Evolutionary conservation across 2,329 filamentous ascomycete genomes (phyloP).

Genomic region (Arthroderma sp.): DNA sequence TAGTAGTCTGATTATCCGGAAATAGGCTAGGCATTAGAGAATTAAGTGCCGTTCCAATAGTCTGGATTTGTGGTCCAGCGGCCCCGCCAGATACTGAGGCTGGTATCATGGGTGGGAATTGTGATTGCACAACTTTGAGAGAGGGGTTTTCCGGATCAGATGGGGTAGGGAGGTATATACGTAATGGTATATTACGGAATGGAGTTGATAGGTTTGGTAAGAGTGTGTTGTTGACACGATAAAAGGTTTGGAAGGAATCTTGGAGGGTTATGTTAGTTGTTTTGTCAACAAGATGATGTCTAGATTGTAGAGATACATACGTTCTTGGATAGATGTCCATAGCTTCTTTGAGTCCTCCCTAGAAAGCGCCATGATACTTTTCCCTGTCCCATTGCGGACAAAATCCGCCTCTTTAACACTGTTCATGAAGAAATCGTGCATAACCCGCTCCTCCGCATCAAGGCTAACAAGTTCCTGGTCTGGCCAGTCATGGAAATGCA

Average conservation of each 20-base stretch:
- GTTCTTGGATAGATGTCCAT: slow-evolving; percentile 68
- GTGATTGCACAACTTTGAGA: slow-evolving; percentile 61
- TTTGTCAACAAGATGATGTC: background rate
- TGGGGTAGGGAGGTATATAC: slow-evolving; percentile 67
- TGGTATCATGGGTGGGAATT: slow-evolving; percentile 46
- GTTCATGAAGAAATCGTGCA: slow-evolving; percentile 57
- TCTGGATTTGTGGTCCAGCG: slow-evolving; percentile 44
- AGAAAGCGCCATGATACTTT: slow-evolving; percentile 78
- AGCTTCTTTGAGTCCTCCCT: slow-evolving; percentile 71
- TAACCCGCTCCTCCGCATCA: slow-evolving; percentile 42
- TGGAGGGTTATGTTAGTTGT: background rate
- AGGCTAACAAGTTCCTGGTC: slow-evolving; percentile 47
- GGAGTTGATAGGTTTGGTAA: slow-evolving; percentile 54
- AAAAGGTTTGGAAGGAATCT: slow-evolving; percentile 48
- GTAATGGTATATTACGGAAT: slow-evolving; percentile 72
- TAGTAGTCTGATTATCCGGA: slow-evolving; percentile 69
- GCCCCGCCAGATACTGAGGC: slow-evolving; percentile 12
- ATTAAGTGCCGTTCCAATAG: slow-evolving; percentile 67
- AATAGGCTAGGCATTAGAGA: slow-evolving; percentile 67
- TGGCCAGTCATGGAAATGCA: slow-evolving; percentile 50
- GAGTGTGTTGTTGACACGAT: slow-evolving; percentile 63
- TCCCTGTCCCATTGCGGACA: slow-evolving; percentile 73
- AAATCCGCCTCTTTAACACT: slow-evolving; percentile 74
- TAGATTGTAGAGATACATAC: slow-evolving; percentile 32
- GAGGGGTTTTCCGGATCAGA: slow-evolving; percentile 40